Conservation (phyloP, 495 filamentous ascomycete species). For the Evernia prunastri region DNA sequence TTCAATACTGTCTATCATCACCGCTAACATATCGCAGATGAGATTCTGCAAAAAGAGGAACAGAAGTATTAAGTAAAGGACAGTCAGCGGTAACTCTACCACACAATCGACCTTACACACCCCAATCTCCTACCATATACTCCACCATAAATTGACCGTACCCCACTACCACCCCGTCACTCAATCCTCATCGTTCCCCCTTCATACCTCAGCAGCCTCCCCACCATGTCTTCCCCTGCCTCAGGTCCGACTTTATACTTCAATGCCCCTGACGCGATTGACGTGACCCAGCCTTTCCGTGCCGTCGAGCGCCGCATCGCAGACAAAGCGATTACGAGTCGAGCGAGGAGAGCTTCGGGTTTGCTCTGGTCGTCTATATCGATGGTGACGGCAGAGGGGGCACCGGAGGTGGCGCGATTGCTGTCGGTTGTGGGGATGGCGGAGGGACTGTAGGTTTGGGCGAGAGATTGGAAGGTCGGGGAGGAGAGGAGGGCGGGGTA, state of each 20-base stretch:
- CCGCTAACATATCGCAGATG: no score
- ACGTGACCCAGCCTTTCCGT: not conserved
- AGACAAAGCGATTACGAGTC: not conserved
- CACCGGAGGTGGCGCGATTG: not conserved
- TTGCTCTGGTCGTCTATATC: not conserved
- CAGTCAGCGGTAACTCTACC: no score
- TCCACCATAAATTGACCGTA: no score
- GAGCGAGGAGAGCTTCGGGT: not conserved
- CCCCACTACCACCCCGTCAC: no score
- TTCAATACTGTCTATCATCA: no score
- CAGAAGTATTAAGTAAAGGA: no score
- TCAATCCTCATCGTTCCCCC: no score
- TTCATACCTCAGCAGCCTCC: no score
- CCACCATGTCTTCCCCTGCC: not conserved
- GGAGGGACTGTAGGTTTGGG: not conserved
- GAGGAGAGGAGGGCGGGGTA: not conserved
- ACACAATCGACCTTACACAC: no score
- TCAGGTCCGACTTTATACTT: not conserved
- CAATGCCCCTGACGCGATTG: not conserved
- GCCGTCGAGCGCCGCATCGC: not conserved
- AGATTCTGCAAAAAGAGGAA: no score
- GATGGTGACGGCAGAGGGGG: not conserved
- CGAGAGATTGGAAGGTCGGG: not conserved
- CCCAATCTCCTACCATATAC: no score
- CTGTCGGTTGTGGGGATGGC: not conserved